Conservation (phyloP, 225 moss, liverwort and hornwort species). For the Anthoceros angustus region DNA sequence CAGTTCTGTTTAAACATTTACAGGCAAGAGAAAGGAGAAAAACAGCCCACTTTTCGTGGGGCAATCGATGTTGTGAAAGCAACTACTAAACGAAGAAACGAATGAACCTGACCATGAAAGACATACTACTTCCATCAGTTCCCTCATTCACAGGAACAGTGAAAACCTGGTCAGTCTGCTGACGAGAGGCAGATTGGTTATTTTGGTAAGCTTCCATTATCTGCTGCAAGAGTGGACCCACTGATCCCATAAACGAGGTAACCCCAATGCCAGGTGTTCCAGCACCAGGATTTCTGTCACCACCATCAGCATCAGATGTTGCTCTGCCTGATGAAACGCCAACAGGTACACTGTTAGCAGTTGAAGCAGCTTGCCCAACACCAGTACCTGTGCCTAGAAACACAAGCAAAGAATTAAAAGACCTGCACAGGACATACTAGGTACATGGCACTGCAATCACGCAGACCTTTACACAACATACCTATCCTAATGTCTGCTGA, state of each 20-base stretch:
- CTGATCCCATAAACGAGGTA: slow-evolving; percentile 35
- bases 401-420: background rate
- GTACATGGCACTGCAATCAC: background rate
- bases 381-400: background rate
- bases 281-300: slow-evolving; percentile 20
- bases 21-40: too few species aligned
- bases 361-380: background rate
- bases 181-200: slow-evolving; percentile 18
- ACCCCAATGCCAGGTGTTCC: slow-evolving; percentile 26
- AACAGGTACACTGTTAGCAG: slow-evolving; percentile 3
- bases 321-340: slow-evolving; percentile 8
- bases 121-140: too few species aligned
- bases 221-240: slow-evolving; percentile 79
- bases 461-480: too few species aligned
- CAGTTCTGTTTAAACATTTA: too few species aligned
- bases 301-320: slow-evolving; percentile 15
- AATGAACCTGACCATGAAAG: too few species aligned
- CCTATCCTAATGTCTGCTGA: too few species aligned
- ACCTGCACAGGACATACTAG: too few species aligned
- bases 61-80: too few species aligned
- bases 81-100: too few species aligned
- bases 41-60: too few species aligned
- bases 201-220: slow-evolving; percentile 55
- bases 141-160: too few species aligned
- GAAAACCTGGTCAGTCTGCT: slow-evolving; percentile 2